A percentile compares a stretch with the other conserved stretches of the same genome.
These are phyloP conservation scores for Malus hybrid DNA, from an alignment of 331 rosid genomes.

Conservation along the genomic window DNA sequence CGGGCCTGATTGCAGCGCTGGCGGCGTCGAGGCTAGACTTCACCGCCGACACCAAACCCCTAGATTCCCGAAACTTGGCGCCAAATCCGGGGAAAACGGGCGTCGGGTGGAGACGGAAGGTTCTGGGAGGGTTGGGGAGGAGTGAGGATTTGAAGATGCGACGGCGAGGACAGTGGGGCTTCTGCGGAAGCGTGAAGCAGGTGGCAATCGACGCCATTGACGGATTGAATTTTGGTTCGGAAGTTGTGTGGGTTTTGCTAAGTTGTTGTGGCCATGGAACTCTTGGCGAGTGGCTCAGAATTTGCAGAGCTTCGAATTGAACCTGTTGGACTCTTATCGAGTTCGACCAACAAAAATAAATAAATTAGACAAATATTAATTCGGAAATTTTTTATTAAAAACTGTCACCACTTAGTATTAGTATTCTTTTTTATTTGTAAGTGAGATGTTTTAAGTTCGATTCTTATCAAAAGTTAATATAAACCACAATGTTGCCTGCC, in stretches of 20 bases:
- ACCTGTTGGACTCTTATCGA: not conserved
- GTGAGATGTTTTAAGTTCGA: too few species aligned
- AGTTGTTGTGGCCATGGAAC: conserved; percentile 26
- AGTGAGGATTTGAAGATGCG: conserved; percentile 18
- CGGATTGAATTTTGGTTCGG: not conserved
- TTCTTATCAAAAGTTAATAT: rapidly evolving
- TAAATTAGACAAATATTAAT: too few species aligned
- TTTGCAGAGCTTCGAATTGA: not conserved
- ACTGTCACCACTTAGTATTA: too few species aligned
- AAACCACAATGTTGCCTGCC: too few species aligned
- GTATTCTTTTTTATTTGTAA: too few species aligned
- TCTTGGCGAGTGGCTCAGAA: conserved; percentile 26
- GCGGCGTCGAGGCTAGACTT: conserved; percentile 40
- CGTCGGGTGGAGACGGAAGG: conserved; percentile 18
- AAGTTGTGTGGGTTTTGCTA: not conserved
- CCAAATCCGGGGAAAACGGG: conserved; percentile 24
- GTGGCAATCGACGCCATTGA: conserved; percentile 57
- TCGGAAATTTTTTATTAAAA: too few species aligned
- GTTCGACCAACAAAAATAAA: too few species aligned
- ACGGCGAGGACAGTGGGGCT: conserved; percentile 23
- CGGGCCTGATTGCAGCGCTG: conserved; percentile 45
- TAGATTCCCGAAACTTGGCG: conserved; percentile 24
- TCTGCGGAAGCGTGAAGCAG: conserved; percentile 49
- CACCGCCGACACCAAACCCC: conserved; percentile 32
- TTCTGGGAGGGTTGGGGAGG: conserved; percentile 10